Base-by-base conservation (phyloP, 108 stramenopile genomes). In the Mediolabrus comicus region DNA sequence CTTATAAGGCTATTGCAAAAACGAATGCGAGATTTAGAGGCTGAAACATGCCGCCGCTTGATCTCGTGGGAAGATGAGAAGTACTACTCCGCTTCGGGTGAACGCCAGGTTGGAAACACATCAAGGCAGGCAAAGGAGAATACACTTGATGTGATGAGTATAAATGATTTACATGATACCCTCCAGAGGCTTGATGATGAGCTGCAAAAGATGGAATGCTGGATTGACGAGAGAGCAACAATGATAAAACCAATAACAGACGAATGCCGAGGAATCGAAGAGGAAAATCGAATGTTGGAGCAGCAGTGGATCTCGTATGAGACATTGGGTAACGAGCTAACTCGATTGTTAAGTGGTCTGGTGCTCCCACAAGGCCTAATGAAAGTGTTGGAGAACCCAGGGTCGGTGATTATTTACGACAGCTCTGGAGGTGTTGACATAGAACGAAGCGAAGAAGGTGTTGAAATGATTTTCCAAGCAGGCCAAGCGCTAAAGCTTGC, bases 1-100 rank as follows among this genome's bases (percentile, higher is more conserved):
- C 68, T 95, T 14, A 74, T 83, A 13, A 62, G 83, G 26, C 76
- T 87, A 35, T 67, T 95, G 36, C 91, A 92, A 57, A 77, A 85
- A 30, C 58, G 86, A n/a, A 94, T 94, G 93, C 68, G 93, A 65
- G 87, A 91, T 62, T 69, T 95, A 58, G 94, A 95, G 63, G 88
- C 91, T 22, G 94, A 95, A 65, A 91, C 91, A 6, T 95, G 94
- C 60, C 74, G 89, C 14, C 87, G 91, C 22, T 74, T 95, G 67
- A 95, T 95, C 67, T 89, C 91, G 9, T 95, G 94, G 94, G 94
- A 95, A 57, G 94, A 95, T 62, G 94, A 92, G 61, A 92, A 92
- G 57, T 86, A 89, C 49, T 89, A 74, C 31, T 88, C 87, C 36
- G 75, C 75, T 4, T 74, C 49, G 66, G 72, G 60, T 74, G 73